Evolutionary conservation across 179 eudicot genomes (phyloP), one percentile per base, ranked within the genome.

Genomic region (Pouteria campechiana): DNA sequence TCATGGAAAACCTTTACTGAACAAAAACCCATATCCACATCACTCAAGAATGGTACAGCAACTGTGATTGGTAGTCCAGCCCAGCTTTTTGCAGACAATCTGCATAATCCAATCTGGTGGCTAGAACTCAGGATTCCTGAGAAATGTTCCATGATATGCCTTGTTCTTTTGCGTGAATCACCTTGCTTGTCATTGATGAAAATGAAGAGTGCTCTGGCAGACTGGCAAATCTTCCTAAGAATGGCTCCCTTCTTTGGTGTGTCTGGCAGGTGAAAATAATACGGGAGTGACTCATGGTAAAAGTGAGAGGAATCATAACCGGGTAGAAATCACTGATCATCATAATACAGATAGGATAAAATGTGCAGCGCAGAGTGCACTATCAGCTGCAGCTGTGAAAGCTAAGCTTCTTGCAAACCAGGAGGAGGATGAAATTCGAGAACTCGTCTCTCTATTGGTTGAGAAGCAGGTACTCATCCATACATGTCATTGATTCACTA

Each of bases 381-480:
- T 92, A 25, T 76, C 99, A 9, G 94, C 96, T 39, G 99, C 96
- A 40, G 96, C 94, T 20, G 85, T 83, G 67, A 92, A 92, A 63
- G 94, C 99, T 40, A 92, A 83, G 67, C 60, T 75, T 61, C 90
- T 92, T 32, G 96, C 89, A 12, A 61, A 79, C 41, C 83, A 87
- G 42, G 99, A 92, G 64, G 99, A 92, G 69, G 92, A 79, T 31
- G 87, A 83, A 55, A 73, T 87, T 25, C 78, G 63, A 52, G 88
- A 77, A 63, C 82, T 92, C 41, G 74, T 96, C 25, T 48, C 93
- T 12, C 38, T 64, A 33, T 48, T 92, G 64, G 70, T 92, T 24
- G 99, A 92, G 27, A 87, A 83, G 54, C 99, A 92, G 98, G 98
- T 86, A 66, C 21, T 14, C 29, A 20, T 36, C 11, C 40, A n/a